These are phyloP conservation scores for Solanum chiquidenum DNA, from an alignment of 257 asterid species.

Conservation along the genomic window DNA sequence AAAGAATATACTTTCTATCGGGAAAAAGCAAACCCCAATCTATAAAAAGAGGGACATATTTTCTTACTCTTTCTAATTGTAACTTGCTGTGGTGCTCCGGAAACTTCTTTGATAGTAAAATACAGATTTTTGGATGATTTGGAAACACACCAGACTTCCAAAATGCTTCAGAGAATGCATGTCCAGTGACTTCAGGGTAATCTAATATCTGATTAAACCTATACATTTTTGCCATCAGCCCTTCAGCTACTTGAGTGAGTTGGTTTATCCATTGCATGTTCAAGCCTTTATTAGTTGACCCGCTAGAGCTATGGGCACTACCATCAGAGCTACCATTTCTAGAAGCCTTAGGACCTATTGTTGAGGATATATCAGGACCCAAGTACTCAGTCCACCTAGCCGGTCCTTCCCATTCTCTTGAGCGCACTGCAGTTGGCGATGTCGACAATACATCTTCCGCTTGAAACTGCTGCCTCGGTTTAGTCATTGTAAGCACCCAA, in stretches of 20 bases:
- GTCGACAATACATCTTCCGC: slow-evolving; percentile 60
- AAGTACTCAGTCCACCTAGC: slow-evolving; percentile 92
- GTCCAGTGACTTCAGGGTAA: slow-evolving; percentile 75
- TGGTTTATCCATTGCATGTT: slow-evolving; percentile 96
- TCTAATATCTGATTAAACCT: slow-evolving; percentile 89
- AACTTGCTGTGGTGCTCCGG: slow-evolving; percentile 96
- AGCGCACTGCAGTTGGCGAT: slow-evolving; percentile 48
- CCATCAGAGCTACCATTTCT: slow-evolving; percentile 52
- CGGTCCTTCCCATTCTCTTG: slow-evolving; percentile 85
- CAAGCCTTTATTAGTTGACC: slow-evolving; percentile 67
- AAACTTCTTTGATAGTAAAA: slow-evolving; percentile 81
- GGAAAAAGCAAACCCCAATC: not conserved
- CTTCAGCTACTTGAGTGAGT: slow-evolving; percentile 95
- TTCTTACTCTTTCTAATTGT: slow-evolving; percentile 88
- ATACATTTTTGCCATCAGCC: slow-evolving; percentile 94
- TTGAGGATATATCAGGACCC: slow-evolving; percentile 59
- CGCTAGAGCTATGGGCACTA: slow-evolving; percentile 33
- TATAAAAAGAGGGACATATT: not conserved
- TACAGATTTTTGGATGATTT: slow-evolving; percentile 78
- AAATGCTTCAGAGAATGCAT: slow-evolving; percentile 75
- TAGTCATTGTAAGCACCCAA: slow-evolving; percentile 49
- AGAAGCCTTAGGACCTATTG: slow-evolving; percentile 16
- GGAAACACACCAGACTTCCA: slow-evolving; percentile 98
- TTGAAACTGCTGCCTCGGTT: slow-evolving; percentile 53
- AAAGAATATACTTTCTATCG: not conserved